phyloP scores from a whole-genome alignment of 2,329 filamentous ascomycete species.

The Phyllosticta citriasiana region DNA sequence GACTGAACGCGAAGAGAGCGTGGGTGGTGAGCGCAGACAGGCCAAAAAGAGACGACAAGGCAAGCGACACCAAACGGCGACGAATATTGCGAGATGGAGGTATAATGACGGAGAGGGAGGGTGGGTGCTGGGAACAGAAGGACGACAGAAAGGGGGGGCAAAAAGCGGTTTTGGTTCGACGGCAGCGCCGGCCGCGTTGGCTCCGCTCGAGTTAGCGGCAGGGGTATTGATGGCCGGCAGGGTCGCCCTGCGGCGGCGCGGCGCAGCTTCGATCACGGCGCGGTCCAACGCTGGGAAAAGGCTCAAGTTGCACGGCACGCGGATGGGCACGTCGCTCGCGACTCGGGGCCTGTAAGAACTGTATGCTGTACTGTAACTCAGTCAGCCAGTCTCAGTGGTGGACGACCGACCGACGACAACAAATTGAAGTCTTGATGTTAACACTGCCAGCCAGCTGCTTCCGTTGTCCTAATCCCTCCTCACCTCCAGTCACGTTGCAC shows the following conservation, averaged over 20 bases:
- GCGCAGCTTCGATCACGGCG: not conserved
- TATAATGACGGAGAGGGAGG: conserved; percentile 13
- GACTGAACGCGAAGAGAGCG: conserved; percentile 26
- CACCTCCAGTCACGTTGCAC: not conserved
- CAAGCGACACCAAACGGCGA: conserved; percentile 23
- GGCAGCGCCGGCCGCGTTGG: not conserved
- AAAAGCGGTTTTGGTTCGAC: not conserved
- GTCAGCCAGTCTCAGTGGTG: too few species aligned
- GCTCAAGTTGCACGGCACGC: not conserved
- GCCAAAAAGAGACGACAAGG: conserved; percentile 20
- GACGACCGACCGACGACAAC: too few species aligned
- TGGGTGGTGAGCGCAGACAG: conserved; percentile 28
- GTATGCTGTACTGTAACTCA: too few species aligned
- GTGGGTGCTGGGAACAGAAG: conserved; percentile 9
- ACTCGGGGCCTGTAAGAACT: too few species aligned
- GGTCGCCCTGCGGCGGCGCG: not conserved
- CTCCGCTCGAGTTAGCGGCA: not conserved
- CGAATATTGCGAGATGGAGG: conserved; percentile 3
- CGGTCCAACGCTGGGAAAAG: not conserved
- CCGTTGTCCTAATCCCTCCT: not conserved
- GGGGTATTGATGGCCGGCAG: not conserved
- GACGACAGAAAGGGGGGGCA: conserved; percentile 11
- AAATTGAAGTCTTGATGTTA: too few species aligned
- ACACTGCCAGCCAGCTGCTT: too few species aligned
- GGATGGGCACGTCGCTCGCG: too few species aligned